Conservation (phyloP, 2,329 filamentous ascomycete genomes). For the Aureobasidium sp. region DNA sequence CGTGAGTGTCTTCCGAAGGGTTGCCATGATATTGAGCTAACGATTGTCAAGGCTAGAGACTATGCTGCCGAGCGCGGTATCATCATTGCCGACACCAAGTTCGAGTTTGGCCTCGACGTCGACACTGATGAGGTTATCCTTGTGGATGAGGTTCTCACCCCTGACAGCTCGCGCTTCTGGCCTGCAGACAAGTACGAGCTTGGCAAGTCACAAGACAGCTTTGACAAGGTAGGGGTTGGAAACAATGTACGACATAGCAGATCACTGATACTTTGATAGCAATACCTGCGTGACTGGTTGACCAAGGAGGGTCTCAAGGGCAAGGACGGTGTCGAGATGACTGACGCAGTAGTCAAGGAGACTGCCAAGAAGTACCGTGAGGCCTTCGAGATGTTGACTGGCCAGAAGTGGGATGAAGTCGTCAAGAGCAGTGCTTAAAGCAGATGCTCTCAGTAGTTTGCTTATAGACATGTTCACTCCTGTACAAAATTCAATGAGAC, state of each 20-base stretch:
- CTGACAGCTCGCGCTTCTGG: slow-evolving; percentile 75
- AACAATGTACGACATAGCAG: not conserved
- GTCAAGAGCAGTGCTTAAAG: slow-evolving; percentile 9
- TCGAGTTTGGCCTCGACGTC: slow-evolving; percentile 61
- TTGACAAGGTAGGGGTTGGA: slow-evolving; percentile 56
- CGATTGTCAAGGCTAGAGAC: slow-evolving; percentile 41
- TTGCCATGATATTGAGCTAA: not conserved
- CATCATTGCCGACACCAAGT: slow-evolving; percentile 71
- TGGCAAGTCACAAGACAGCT: slow-evolving; percentile 70
- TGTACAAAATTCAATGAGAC: not conserved
- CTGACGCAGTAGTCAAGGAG: slow-evolving; percentile 58
- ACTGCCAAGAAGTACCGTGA: slow-evolving; percentile 69
- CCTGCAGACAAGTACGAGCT: slow-evolving; percentile 61
- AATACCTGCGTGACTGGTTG: slow-evolving; percentile 69
- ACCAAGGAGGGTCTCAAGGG: slow-evolving; percentile 64
- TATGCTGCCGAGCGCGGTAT: slow-evolving; percentile 60
- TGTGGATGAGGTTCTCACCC: slow-evolving; percentile 79
- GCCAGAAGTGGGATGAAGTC: slow-evolving; percentile 36
- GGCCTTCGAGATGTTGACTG: slow-evolving; percentile 62
- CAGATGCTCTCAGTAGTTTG: not conserved
- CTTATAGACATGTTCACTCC: not conserved
- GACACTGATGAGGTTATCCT: slow-evolving; percentile 60
- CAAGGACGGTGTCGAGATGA: slow-evolving; percentile 63
- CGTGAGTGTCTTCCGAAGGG: slow-evolving; percentile 25
- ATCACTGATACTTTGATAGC: slow-evolving; percentile 16